Conservation (phyloP, 148 eudicot genomes). For the Nepenthes gracilis region DNA sequence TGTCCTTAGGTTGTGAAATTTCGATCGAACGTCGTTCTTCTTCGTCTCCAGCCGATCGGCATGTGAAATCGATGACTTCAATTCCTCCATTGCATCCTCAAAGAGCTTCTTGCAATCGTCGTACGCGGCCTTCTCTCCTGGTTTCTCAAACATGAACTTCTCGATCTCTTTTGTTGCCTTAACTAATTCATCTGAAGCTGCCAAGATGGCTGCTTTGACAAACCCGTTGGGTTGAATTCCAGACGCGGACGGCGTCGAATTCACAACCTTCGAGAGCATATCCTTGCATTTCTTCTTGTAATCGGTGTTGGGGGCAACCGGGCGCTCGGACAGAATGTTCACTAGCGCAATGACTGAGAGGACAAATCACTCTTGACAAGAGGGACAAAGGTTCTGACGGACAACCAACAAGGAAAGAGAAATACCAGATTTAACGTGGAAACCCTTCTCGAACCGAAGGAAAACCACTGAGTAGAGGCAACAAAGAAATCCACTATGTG, state of each 20-base stretch:
- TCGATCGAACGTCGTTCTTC: conserved; percentile 1
- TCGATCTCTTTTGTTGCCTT: conserved; percentile 20
- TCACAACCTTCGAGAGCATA: conserved; percentile 29
- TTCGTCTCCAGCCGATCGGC: conserved; percentile 13
- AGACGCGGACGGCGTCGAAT: not conserved
- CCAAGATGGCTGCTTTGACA: conserved; percentile 44
- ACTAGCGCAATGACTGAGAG: too few species aligned
- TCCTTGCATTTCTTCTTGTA: conserved; percentile 46
- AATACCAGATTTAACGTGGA: too few species aligned
- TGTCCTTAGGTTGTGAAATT: conserved; percentile 39
- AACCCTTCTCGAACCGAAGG: too few species aligned
- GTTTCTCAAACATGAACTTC: conserved; percentile 28
- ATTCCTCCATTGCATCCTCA: conserved; percentile 52
- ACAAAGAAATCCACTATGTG: too few species aligned
- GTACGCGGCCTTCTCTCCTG: conserved; percentile 43
- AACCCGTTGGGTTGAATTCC: conserved; percentile 34
- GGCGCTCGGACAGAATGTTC: too few species aligned
- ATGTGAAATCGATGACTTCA: conserved; percentile 22
- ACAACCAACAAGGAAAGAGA: too few species aligned
- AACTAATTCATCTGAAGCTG: conserved; percentile 30
- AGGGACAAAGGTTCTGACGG: too few species aligned
- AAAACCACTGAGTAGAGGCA: too few species aligned
- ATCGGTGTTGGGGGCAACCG: too few species aligned
- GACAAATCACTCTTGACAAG: too few species aligned
- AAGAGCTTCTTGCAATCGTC: conserved; percentile 55